Conservation (phyloP, 495 filamentous ascomycete species). For the Aspergillus ellipticus region DNA sequence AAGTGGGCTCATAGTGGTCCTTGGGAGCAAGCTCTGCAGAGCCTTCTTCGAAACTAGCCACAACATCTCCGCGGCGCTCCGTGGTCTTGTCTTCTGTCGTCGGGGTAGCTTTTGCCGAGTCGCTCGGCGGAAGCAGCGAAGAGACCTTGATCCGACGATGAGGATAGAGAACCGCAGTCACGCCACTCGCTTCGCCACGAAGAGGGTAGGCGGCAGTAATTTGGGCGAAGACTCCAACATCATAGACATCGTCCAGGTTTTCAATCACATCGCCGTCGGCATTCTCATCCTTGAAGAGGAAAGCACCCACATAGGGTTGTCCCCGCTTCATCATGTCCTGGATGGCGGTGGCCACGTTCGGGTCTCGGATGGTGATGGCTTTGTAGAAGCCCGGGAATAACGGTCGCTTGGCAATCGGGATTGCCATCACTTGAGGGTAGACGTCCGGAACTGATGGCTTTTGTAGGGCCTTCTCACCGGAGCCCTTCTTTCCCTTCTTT, state of each 20-base stretch:
- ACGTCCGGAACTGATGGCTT: conserved; percentile 90
- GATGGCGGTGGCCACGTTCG: conserved; percentile 82
- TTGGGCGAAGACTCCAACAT: conserved; percentile 95
- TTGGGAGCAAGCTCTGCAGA: conserved; percentile 39
- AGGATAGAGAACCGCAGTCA: conserved; percentile 92
- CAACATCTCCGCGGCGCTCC: conserved; percentile 86
- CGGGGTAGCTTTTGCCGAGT: conserved; percentile 33
- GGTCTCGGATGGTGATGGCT: conserved; percentile 90
- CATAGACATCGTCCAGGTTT: conserved; percentile 82
- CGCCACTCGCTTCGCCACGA: conserved; percentile 68
- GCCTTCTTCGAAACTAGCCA: conserved; percentile 93
- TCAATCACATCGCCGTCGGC: conserved; percentile 89
- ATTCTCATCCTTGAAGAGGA: conserved; percentile 93
- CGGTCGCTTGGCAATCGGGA: conserved; percentile 93
- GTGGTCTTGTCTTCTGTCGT: conserved; percentile 54
- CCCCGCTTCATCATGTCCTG: conserved; percentile 97
- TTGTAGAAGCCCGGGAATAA: conserved; percentile 99
- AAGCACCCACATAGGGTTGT: conserved; percentile 95
- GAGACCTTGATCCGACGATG: conserved; percentile 92
- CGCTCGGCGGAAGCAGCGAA: conserved; percentile 65
- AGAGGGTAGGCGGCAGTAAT: conserved; percentile 93
- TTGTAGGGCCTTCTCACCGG: conserved; percentile 68
- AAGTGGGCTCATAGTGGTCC: conserved; percentile 76
- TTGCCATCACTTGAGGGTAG: conserved; percentile 97
- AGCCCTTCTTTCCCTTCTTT: conserved; percentile 60